phyloP scores from a whole-genome alignment of 176 grass and related monocot species.

The Echinochloa phyllopogon region DNA sequence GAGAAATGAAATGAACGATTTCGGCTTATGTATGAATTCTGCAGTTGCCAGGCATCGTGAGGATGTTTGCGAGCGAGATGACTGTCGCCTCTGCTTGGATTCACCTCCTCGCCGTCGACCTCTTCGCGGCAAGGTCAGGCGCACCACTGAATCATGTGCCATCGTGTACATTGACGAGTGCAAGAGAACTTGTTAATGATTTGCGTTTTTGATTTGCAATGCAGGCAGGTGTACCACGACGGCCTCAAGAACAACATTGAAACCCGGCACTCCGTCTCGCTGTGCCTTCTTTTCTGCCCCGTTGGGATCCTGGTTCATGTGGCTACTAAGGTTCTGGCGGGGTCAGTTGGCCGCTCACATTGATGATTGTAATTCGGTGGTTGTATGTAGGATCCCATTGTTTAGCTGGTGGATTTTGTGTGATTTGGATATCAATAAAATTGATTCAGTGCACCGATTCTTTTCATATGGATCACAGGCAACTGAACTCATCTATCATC shows the following conservation, averaged over 20 bases:
- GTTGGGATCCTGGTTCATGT: conserved; percentile 73
- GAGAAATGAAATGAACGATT: neutral
- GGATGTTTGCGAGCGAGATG: conserved; percentile 92
- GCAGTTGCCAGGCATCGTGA: conserved; percentile 76
- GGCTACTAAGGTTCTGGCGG: conserved; percentile 62
- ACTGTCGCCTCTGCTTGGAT: conserved; percentile 96
- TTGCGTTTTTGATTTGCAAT: conserved; percentile 14
- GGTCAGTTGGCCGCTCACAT: conserved; percentile 49
- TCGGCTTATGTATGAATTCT: neutral
- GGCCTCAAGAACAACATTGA: conserved; percentile 89
- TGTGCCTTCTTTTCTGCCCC: conserved; percentile 95
- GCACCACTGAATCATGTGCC: neutral
- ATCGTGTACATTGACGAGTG: neutral
- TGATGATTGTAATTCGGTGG: conserved; percentile 37
- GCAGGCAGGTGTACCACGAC: conserved; percentile 94
- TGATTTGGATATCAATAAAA: conserved; percentile 48
- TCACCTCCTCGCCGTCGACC: conserved; percentile 93
- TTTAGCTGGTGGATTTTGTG: conserved; percentile 36
- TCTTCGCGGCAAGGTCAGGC: conserved; percentile 80
- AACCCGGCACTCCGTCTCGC: conserved; percentile 81
- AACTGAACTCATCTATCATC: neutral
- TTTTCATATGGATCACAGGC: neutral
- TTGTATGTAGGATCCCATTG: conserved; percentile 31
- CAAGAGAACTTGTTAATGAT: neutral
- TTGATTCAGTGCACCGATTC: conserved; percentile 23